phyloP scores from a whole-genome alignment of 2,329 filamentous ascomycete species.

The Diaporthe capsici region DNA sequence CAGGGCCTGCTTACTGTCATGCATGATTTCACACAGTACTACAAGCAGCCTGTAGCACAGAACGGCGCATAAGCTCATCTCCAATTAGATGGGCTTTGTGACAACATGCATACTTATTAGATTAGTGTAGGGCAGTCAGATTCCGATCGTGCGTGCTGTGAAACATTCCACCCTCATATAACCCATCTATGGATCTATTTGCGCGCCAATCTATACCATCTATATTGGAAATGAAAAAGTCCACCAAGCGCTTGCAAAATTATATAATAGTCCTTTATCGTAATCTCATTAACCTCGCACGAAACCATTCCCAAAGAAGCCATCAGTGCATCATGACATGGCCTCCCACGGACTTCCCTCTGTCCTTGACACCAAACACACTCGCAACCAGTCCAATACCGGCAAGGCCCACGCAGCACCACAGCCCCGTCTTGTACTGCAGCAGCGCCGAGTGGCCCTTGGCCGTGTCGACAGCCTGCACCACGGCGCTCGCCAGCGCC shows the following conservation, averaged over 20 bases:
- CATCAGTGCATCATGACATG: constrained; percentile 31
- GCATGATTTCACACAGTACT: constrained; percentile 44
- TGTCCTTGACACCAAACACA: constrained; percentile 46
- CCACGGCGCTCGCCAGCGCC: constrained; percentile 51
- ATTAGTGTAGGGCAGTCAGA: background rate
- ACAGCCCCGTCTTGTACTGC: constrained; percentile 57
- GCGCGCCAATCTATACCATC: background rate
- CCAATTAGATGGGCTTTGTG: no score
- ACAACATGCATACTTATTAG: background rate
- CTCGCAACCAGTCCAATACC: constrained; percentile 51
- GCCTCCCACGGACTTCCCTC: constrained; percentile 15
- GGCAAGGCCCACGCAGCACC: constrained; percentile 57
- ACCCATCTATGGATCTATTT: background rate
- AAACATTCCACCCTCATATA: background rate
- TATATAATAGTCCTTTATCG: background rate
- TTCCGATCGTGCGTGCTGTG: rapidly evolving
- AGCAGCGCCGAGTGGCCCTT: constrained; percentile 50
- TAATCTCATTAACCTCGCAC: background rate
- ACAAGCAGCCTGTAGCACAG: constrained; percentile 5
- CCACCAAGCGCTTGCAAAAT: background rate
- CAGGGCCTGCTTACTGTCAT: constrained; percentile 39
- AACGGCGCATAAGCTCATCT: background rate
- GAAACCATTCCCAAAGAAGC: background rate
- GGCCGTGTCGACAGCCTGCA: constrained; percentile 55
- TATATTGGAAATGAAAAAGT: background rate